phyloP scores from a whole-genome alignment of 2,329 filamentous ascomycete species.

The Xylariaceae sp. region DNA sequence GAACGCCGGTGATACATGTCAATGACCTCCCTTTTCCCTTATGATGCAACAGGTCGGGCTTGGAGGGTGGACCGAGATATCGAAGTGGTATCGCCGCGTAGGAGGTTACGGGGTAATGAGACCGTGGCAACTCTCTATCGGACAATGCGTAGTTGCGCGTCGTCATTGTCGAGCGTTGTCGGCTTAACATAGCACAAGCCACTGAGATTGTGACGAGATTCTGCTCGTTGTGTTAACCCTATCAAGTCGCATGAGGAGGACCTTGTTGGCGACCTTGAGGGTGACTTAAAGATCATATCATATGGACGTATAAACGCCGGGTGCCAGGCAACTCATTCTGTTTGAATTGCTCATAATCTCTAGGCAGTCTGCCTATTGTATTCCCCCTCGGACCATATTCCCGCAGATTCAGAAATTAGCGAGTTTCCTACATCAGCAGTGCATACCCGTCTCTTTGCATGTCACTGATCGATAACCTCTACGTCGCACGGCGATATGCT shows the following conservation, averaged over 20 bases:
- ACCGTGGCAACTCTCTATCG: neutral
- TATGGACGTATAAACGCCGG: neutral
- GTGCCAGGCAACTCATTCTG: neutral
- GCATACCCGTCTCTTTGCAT: neutral
- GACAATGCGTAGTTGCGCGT: neutral
- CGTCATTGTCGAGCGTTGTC: neutral
- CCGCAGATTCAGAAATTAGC: neutral
- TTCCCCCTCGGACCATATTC: neutral
- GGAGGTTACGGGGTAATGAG: too few species aligned
- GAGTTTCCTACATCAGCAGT: neutral
- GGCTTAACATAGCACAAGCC: neutral
- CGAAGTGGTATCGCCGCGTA: too few species aligned
- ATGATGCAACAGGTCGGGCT: too few species aligned
- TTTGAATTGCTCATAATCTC: neutral
- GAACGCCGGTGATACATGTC: too few species aligned
- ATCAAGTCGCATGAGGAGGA: constrained; percentile 11
- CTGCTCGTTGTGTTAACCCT: neutral
- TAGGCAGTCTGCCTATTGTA: neutral
- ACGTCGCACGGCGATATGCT: neutral
- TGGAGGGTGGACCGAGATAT: too few species aligned
- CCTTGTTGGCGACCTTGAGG: constrained; percentile 18
- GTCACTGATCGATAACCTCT: neutral
- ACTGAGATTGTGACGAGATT: neutral
- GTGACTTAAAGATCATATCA: neutral
- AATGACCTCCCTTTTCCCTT: too few species aligned